Base-by-base conservation (phyloP, 1,139 yeast species). In the Debaryomyces sp. region DNA sequence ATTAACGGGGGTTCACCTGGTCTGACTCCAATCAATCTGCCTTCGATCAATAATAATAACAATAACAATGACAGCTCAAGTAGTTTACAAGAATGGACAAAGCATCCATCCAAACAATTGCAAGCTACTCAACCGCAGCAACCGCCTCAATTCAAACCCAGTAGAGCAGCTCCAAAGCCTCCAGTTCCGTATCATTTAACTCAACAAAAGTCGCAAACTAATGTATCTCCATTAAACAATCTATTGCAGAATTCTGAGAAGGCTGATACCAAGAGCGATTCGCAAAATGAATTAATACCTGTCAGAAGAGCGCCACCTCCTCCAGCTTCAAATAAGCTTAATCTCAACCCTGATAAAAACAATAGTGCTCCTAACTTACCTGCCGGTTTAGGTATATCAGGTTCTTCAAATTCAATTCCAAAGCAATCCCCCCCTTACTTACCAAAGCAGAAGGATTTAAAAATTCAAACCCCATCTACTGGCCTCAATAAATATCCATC, bases 231-330 rank as follows among this genome's bases (percentile, higher is more conserved):
- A 0, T 62, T 74, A 49, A 66, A 61, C 46, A 68, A 66, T 44
- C 63, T 74, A 48, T 56, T 74, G 53, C 66, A 59, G 51, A 66
- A 61, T 39, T 57, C 70, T 7, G 60, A 60, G 27, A 50, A 37
- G 6, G 4, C 33, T 6, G 41, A 46, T 26, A 6, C 35, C 9
- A 34, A 44, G 18, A 43, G 24, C 8, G 51, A 50, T n/a, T 18
- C 33, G 15, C 34, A 39, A 29, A 55, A 60, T 6, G 73, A 69
- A 39, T 73, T 78, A 49, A 63, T 74, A 3, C 84, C 85, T 8
- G 71, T 70, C 7, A 73, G 85, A 63, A 75, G 72, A 46, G 85
- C 85, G 1, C 86, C 86, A 1, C 78, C 82, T 17, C 84, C 83
- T 6, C 85, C 85, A 5, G 24, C 54, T 43, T 35, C 47, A 23